Conservation (phyloP, 2,329 filamentous ascomycete species). For the Lasiodiplodia sp. region DNA sequence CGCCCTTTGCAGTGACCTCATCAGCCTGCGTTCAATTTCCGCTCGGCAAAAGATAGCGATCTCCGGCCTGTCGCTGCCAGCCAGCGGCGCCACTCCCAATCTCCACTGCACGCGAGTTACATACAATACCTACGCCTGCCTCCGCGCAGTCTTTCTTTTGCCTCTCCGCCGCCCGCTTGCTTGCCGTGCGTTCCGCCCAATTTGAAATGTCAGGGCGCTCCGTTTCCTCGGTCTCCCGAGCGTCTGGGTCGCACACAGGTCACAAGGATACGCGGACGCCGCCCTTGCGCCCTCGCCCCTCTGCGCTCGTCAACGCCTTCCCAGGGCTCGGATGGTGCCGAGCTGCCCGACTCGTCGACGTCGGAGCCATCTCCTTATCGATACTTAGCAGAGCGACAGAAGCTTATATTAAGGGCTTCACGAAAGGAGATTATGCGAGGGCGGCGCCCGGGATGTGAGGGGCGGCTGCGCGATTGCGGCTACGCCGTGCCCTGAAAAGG, state of each 20-base stretch:
- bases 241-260: conserved; percentile 24
- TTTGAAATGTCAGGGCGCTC: neutral
- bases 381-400: conserved; percentile 19
- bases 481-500: conserved; percentile 18
- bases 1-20: conserved; percentile 26
- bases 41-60: conserved; percentile 26
- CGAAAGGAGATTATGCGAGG: conserved; percentile 23
- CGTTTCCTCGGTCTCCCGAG: conserved; percentile 26
- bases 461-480: conserved; percentile 12
- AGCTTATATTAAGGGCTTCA: conserved; percentile 24
- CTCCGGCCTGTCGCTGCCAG: neutral
- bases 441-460: conserved; percentile 5
- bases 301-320: conserved; percentile 13
- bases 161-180: conserved; percentile 1
- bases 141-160: neutral
- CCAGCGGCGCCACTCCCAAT: conserved; percentile 5
- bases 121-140: neutral
- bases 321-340: conserved; percentile 22
- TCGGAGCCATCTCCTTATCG: conserved; percentile 27
- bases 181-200: conserved; percentile 22
- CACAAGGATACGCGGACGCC: conserved; percentile 22
- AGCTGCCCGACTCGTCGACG: conserved; percentile 19
- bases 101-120: conserved; percentile 7
- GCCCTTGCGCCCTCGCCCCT: conserved; percentile 14
- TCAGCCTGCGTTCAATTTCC: conserved; percentile 21